Base-by-base conservation (phyloP, 257 asterid genomes). In the Coffea eugenioides region DNA sequence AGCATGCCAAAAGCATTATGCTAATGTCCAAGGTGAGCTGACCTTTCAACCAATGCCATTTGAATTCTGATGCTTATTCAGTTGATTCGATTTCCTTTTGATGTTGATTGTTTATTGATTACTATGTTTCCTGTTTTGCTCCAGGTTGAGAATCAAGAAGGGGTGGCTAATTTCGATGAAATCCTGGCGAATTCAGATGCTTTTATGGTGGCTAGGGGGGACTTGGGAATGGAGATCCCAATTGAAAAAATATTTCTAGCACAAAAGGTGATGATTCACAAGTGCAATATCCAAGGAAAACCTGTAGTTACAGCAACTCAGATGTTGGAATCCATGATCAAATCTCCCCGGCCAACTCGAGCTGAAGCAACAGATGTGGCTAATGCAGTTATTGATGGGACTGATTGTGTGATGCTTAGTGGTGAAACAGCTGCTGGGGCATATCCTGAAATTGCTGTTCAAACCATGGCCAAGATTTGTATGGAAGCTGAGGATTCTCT, bases 391-490 rank as follows among this genome's bases (percentile, higher is more conserved):
- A 95, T 93, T 20, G 97, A 93, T 78, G 98, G 98, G 73, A 93
- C 98, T 0, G 98, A 93, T 81, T 91, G 98, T 52, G 98, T 93
- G 23, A 93, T 93, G 98, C 98, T 91, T 64, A 93, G 97, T 54
- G 98, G 98, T 66, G 98, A 93, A 87, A 93, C 98, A 4, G 98
- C 98, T 31, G 98, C 98, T 12, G 97, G 98, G 83, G 97, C 98
- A 80, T 91, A 93, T 82, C 98, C 98, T 69, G 98, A 93, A 39
- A 90, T 93, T 75, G 98, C 98, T 2, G 97, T 93, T 36, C 86
- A 89, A 18, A 93, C 98, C 72, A 93, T 93, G 98, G 94, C 98
- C 76, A 90, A 88, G 82, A 93, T 93, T 62, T 93, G 98, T 74
- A 75, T 90, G 25, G 98, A 93, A 80, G 98, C 98, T 45, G 98